Evolutionary conservation across 495 filamentous ascomycete species (phyloP).

Genomic region (Penicillium arizonense): DNA sequence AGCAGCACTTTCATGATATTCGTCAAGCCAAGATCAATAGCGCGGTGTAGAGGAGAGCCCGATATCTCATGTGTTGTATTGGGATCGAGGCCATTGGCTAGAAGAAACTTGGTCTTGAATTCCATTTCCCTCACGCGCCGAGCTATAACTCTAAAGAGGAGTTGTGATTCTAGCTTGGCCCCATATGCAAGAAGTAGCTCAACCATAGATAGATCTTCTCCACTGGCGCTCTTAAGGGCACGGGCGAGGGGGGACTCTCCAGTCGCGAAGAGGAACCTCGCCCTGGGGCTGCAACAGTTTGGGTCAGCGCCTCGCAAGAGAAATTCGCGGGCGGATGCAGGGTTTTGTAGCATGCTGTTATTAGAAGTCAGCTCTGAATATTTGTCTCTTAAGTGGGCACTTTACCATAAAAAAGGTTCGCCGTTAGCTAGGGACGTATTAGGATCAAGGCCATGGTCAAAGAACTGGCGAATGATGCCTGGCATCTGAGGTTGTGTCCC

Average conservation of each 20-base stretch:
- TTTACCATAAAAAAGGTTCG: constrained; percentile 10
- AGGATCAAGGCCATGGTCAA: constrained; percentile 92
- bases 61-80: constrained; percentile 7
- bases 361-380: not conserved
- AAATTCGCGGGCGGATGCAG: constrained; percentile 11
- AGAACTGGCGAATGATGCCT: constrained; percentile 9
- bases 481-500: not conserved
- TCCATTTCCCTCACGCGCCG: not conserved
- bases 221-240: not conserved
- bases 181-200: constrained; percentile 10
- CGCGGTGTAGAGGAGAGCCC: constrained; percentile 15
- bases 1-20: constrained; percentile 9
- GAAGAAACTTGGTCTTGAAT: constrained; percentile 12
- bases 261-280: not conserved
- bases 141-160: constrained; percentile 8
- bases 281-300: constrained; percentile 2
- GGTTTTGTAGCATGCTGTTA: not conserved
- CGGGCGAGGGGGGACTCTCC: not conserved
- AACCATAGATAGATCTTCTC: not conserved
- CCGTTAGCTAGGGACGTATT: constrained; percentile 71
- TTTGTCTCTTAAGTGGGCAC: not conserved
- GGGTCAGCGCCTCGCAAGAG: constrained; percentile 12
- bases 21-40: not conserved
- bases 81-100: constrained; percentile 15
- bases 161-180: constrained; percentile 2